Conservation (phyloP, 2,329 filamentous ascomycete genomes). For the Torrubiella hemipterigena region DNA sequence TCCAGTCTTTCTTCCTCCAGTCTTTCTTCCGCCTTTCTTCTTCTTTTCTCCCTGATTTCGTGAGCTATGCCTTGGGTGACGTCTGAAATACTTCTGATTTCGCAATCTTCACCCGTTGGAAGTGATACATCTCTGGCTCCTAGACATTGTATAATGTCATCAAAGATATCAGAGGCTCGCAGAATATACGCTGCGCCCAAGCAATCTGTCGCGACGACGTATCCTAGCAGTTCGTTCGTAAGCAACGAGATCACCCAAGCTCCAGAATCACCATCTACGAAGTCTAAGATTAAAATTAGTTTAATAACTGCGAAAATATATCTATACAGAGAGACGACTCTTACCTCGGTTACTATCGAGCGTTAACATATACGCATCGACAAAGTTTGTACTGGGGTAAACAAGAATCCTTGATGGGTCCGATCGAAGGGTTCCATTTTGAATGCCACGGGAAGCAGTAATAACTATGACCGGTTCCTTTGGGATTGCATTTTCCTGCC, state of each 20-base stretch:
- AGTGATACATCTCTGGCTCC: background rate
- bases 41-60: too few species aligned
- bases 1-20: too few species aligned
- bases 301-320: background rate
- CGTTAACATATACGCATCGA: background rate
- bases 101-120: background rate
- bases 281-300: background rate
- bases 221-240: background rate
- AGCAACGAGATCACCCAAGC: conserved; percentile 1
- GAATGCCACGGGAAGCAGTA: background rate
- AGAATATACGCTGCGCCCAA: background rate
- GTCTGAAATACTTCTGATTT: too few species aligned
- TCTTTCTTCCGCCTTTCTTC: too few species aligned
- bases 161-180: background rate
- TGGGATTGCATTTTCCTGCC: too few species aligned
- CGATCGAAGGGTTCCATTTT: background rate
- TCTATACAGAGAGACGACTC: too few species aligned
- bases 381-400: background rate
- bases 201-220: conserved; percentile 1
- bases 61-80: too few species aligned
- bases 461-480: background rate
- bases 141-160: conserved; percentile 1
- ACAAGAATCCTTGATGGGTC: conserved; percentile 1
- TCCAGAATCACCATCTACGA: conserved; percentile 1
- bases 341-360: background rate